Base-by-base conservation (phyloP, 768 basidiomycete species). In the Tulasnella sp. region DNA sequence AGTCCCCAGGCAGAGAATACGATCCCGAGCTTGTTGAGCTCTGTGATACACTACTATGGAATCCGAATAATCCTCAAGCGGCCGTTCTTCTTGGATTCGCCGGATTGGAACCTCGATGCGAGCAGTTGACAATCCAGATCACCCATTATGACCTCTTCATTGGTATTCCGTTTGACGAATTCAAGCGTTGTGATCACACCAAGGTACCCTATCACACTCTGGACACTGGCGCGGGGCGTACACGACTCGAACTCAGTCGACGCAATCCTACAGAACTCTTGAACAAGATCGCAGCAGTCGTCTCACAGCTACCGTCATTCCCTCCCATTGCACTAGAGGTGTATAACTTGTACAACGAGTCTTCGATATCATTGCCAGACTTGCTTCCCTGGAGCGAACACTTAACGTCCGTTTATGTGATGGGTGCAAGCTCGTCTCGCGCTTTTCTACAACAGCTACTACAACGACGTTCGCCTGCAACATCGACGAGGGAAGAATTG, bases 261-360 rank as follows among this genome's bases (percentile, higher is more conserved):
- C 0, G 2, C 19, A 14, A 12, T 29, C 2, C 4, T 29, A 8
- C 26, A 22, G 9, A 59, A 29, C 3, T 59, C 29, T 3, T 11
- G 52, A 29, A 22, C 3, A 22, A 16, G 32, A 22, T 59, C 2
- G 29, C 26, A 7, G 16, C 52, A 29, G 14, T 22, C 5, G 11
- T 59, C 16, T 59, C 52, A 26, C 52, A 59, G 3, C 6, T 59
- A 16, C 9, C 22, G 5, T 12, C 6, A 9, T 14, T 14, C 16
- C n/a, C 22, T 3, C 3, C 0, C 16, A 3, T 59, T 59, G 1
- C 22, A 1, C n/a, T 59, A 22, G 22, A 11, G 1, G 26, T 9
- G 9, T 5, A 1, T n/a, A 5, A 22, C 26, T 1, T 22, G 0
- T 3, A 22, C 1, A 11, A 7, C 6, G n/a, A 5, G 5, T n/a